A percentile compares a stretch with the other conserved stretches of the same genome.
phyloP scores from a whole-genome alignment of 352 stramenopile species.

The Phytophthora parvispora region DNA sequence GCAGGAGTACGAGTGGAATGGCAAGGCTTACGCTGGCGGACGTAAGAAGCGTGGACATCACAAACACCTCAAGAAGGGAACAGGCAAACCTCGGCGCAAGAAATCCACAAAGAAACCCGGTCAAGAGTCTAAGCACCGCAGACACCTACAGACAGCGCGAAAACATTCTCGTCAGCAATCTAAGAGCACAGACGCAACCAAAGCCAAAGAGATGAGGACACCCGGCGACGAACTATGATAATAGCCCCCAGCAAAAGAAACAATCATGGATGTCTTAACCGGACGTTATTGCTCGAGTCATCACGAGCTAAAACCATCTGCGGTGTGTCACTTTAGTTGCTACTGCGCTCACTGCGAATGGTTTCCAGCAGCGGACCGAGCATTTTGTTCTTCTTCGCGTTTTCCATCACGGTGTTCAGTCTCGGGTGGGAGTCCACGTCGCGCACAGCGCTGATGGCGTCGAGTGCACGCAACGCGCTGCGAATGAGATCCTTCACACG shows the following conservation, averaged over 20 bases:
- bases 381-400: slow-evolving; percentile 75
- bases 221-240: slow-evolving; percentile 46
- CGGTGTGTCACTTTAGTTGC: slow-evolving; percentile 40
- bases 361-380: slow-evolving; percentile 69
- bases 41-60: slow-evolving; percentile 3
- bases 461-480: slow-evolving; percentile 92
- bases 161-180: slow-evolving; percentile 3
- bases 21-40: slow-evolving; percentile 38
- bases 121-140: slow-evolving; percentile 12
- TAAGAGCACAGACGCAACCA: background rate
- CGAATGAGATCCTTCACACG: slow-evolving; percentile 97
- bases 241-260: background rate
- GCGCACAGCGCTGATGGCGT: slow-evolving; percentile 77
- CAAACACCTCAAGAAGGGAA: slow-evolving; percentile 22
- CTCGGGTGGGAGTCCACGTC: slow-evolving; percentile 84
- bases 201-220: slow-evolving; percentile 2
- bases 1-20: slow-evolving; percentile 75
- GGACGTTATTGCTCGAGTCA: slow-evolving; percentile 3
- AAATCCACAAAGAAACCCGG: background rate
- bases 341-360: slow-evolving; percentile 67
- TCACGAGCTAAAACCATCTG: too few species aligned
- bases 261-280: slow-evolving; percentile 1
- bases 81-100: slow-evolving; percentile 6
- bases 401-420: slow-evolving; percentile 69
- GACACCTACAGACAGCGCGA: background rate